Evolutionary conservation across 306 rosid species (phyloP).

Genomic region (Lupinus albus): DNA sequence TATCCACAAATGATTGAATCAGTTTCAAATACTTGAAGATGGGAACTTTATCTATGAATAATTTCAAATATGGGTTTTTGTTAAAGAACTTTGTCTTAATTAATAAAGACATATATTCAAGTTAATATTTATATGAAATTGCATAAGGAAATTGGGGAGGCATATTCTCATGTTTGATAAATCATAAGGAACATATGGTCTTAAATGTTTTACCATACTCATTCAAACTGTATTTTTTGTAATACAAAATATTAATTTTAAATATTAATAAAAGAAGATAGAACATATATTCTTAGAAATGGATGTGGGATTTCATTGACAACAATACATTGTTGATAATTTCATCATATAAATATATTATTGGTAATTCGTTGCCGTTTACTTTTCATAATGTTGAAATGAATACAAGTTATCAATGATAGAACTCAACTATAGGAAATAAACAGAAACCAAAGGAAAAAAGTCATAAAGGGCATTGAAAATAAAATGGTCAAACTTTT

Average conservation of each 20-base stretch:
- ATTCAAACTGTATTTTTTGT: not conserved
- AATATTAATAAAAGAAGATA: too few relatives aligned
- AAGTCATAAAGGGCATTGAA: slow-evolving; percentile 1
- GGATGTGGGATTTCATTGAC: not conserved
- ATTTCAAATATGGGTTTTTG: not conserved
- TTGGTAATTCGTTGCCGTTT: not conserved
- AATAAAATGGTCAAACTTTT: not conserved
- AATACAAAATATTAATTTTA: not conserved
- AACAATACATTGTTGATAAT: not conserved
- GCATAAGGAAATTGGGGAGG: too few relatives aligned
- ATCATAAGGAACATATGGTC: too few relatives aligned
- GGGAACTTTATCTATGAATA: not conserved
- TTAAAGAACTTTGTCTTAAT: not conserved
- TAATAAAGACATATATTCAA: not conserved
- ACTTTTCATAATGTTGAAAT: not conserved
- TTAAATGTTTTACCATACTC: too few relatives aligned
- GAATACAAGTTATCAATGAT: not conserved
- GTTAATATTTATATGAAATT: not conserved
- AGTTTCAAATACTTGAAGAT: not conserved
- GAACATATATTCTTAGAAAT: too few relatives aligned
- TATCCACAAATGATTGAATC: slow-evolving; percentile 30
- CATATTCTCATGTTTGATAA: too few relatives aligned
- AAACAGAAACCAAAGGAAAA: not conserved
- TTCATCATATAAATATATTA: not conserved
- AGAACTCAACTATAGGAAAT: not conserved